These are phyloP conservation scores for Myochromella boudieri DNA, from an alignment of 768 basidiomycete genomes.

Conservation along the genomic window DNA sequence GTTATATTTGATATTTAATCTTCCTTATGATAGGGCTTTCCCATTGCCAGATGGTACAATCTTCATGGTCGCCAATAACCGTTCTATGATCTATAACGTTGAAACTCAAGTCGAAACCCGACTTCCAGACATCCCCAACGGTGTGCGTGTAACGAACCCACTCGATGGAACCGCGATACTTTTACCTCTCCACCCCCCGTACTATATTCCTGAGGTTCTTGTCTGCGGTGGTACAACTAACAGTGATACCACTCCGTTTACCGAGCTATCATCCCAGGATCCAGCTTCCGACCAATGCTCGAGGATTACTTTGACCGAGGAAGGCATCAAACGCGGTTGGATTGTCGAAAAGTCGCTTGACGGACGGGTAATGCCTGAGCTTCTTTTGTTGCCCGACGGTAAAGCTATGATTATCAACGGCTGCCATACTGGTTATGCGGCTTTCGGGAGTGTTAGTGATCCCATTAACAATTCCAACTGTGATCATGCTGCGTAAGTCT, in stretches of 20 bases:
- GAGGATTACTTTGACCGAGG: constrained; percentile 37
- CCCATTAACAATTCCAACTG: constrained; percentile 22
- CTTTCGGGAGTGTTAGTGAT: constrained; percentile 30
- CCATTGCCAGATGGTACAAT: constrained; percentile 39
- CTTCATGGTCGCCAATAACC: constrained; percentile 38
- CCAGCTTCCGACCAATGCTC: constrained; percentile 42
- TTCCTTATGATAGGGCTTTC: neutral
- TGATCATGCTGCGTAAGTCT: constrained; percentile 26
- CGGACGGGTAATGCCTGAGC: constrained; percentile 34
- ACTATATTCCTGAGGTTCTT: constrained; percentile 43
- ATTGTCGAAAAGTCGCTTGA: constrained; percentile 42
- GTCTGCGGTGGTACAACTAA: constrained; percentile 43
- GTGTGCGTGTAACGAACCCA: constrained; percentile 39
- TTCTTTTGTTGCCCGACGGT: constrained; percentile 38
- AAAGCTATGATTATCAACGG: constrained; percentile 42
- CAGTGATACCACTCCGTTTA: constrained; percentile 26
- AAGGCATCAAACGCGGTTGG: constrained; percentile 43
- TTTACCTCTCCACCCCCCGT: constrained; percentile 33
- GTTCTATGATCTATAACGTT: constrained; percentile 40
- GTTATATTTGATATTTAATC: too few species aligned
- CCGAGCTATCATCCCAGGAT: constrained; percentile 33
- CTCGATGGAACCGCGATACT: constrained; percentile 37
- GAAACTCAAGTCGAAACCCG: constrained; percentile 36
- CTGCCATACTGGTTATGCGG: constrained; percentile 39
- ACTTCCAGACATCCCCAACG: constrained; percentile 42